Conservation (phyloP, 768 basidiomycete genomes). For the Tricholoma sp. region DNA sequence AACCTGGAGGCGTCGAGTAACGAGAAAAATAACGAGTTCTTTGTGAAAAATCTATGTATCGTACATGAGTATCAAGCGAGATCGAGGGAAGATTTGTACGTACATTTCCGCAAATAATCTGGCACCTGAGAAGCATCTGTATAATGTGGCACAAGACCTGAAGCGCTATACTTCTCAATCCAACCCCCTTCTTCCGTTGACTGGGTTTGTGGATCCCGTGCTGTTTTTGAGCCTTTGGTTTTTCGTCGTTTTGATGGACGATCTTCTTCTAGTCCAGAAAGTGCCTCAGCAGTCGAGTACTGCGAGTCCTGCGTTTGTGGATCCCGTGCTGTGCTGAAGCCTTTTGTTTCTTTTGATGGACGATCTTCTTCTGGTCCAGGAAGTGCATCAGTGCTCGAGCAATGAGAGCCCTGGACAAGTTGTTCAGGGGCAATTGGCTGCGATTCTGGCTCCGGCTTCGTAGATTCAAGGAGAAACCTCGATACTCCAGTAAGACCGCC, state of each 20-base stretch:
- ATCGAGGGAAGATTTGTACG: constrained; percentile 20
- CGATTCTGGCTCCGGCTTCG: constrained; percentile 18
- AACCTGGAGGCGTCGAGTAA: constrained; percentile 65
- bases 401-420: background rate
- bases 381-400: background rate
- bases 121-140: constrained; percentile 64
- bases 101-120: constrained; percentile 78
- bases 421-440: background rate
- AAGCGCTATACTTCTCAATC: constrained; percentile 57
- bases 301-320: constrained; percentile 15
- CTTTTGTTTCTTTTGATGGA: constrained; percentile 28
- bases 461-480: constrained; percentile 35
- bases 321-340: background rate
- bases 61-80: background rate
- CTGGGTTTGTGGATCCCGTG: constrained; percentile 15
- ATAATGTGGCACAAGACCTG: constrained; percentile 71
- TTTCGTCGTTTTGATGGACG: constrained; percentile 34
- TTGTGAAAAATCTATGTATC: constrained; percentile 74
- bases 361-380: constrained; percentile 7
- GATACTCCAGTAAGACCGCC: constrained; percentile 41
- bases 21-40: constrained; percentile 76
- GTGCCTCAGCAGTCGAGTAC: background rate
- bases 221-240: constrained; percentile 5
- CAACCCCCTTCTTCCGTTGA: constrained; percentile 14
- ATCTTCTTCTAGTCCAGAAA: background rate